Evolutionary conservation across 2,329 filamentous ascomycete species (phyloP), one percentile per base, ranked within the genome.

Genomic region (Thelonectria blattea): DNA sequence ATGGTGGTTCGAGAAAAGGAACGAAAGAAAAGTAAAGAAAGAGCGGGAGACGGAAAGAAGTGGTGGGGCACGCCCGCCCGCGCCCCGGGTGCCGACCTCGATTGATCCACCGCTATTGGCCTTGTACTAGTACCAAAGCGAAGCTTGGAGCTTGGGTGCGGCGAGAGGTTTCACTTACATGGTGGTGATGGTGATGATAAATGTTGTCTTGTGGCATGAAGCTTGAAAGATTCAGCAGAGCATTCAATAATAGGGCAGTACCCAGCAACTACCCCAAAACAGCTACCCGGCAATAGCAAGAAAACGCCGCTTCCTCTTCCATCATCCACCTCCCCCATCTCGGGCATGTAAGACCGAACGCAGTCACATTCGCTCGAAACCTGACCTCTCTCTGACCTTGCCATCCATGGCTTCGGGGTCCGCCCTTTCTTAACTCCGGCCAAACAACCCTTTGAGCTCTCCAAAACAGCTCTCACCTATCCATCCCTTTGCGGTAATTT

Each of bases 1-100:
- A 32, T 42, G 45, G 45, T 60, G 52, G 52, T 48, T 47, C 42
- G 48, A 60, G 48, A 46, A 8, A 17, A 47, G 43, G 30, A 50
- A 45, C 22, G 9, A 34, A 7, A 37, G 14, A 37, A 37, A 37
- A 11, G 34, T 15, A 2, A 30, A 7, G 5, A 30, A 30, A 30
- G 27, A 41, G 37, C 37, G 37, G 37, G 37, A 17, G 14, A 41
- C 5, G 46, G 30, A 45, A 24, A 6, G n/a, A n/a, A 54, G 32
- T 39, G 39, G 56, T 50, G 56, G 51, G 56, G 51, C 37, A 30
- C 37, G 14, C n/a, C n/a, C n/a, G n/a, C n/a, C n/a, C n/a, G n/a
- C n/a, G n/a, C n/a, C n/a, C n/a, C n/a, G n/a, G n/a, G n/a, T n/a
- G n/a, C n/a, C n/a, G n/a, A n/a, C 6, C 11, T 6, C 37, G 37